phyloP scores from a whole-genome alignment of 306 rosid species.

The Alnus rubra region DNA sequence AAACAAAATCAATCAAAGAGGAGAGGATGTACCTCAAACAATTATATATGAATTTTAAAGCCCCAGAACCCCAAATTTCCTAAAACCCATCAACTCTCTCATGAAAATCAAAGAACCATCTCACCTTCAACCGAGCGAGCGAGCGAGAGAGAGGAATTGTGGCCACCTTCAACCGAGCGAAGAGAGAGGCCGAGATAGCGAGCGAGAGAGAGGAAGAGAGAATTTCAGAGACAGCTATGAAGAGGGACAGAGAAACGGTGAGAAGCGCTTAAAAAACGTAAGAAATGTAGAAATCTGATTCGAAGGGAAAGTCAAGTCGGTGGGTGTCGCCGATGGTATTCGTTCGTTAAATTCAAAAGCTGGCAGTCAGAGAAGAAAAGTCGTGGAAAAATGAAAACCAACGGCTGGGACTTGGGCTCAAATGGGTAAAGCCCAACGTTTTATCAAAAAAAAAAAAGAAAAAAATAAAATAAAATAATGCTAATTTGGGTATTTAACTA shows the following conservation, averaged over 20 bases:
- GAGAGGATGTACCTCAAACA: constrained; percentile 25
- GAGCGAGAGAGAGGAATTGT: too few species aligned
- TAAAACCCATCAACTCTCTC: constrained; percentile 43
- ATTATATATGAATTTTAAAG: constrained; percentile 15
- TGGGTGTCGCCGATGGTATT: background rate
- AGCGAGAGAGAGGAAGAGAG: too few species aligned
- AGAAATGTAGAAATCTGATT: background rate
- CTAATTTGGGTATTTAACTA: too few species aligned
- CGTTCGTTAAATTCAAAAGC: background rate
- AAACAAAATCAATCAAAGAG: constrained; percentile 30
- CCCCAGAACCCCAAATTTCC: constrained; percentile 33
- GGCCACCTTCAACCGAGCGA: too few species aligned
- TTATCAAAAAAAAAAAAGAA: background rate
- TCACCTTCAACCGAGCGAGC: too few species aligned
- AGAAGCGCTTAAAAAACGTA: too few species aligned
- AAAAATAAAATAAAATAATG: background rate
- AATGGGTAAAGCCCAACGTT: background rate
- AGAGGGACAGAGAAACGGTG: too few species aligned
- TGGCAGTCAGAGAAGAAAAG: background rate
- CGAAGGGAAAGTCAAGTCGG: background rate
- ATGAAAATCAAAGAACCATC: constrained; percentile 34
- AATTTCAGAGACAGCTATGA: too few species aligned
- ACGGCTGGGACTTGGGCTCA: background rate
- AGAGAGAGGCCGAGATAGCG: too few species aligned
- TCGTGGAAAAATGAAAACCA: background rate